phyloP scores from a whole-genome alignment of 1,284 basidiomycete genomes.

The Vanrija humicola region DNA sequence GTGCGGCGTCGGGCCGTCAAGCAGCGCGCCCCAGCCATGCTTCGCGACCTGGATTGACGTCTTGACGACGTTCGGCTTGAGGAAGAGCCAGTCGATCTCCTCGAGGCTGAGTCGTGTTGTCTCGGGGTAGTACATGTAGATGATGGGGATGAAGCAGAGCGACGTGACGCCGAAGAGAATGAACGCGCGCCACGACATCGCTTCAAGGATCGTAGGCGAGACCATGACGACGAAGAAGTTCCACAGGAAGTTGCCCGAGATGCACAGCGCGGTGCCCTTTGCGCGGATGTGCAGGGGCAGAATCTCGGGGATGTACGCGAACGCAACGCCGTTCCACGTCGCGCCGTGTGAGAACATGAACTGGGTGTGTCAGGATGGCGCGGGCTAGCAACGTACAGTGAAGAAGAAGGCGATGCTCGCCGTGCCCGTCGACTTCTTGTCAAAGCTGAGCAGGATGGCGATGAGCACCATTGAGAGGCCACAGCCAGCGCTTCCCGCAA shows the following conservation, averaged over 20 bases:
- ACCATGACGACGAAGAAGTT: conserved; percentile 30
- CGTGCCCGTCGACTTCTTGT: conserved; percentile 15
- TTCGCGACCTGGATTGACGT: background rate
- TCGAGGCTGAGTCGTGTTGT: conserved; percentile 28
- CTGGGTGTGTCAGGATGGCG: conserved; percentile 6
- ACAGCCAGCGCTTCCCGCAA: no score
- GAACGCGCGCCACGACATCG: conserved; percentile 34
- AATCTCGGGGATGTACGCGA: conserved; percentile 21
- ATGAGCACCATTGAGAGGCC: no score
- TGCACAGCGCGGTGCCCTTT: conserved; percentile 26
- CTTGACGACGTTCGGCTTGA: background rate
- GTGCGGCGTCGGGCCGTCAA: no score
- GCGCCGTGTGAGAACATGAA: no score
- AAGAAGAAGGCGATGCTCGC: conserved; percentile 10
- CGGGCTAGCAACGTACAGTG: no score
- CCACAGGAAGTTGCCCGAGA: conserved; percentile 38
- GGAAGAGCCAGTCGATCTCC: conserved; percentile 31
- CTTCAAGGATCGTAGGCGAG: conserved; percentile 31
- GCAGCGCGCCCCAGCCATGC: conserved; percentile 1
- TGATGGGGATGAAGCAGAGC: conserved; percentile 26
- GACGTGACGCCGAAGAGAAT: conserved; percentile 35
- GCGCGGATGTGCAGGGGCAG: conserved; percentile 23
- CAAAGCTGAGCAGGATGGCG: conserved; percentile 24
- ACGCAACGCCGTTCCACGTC: background rate
- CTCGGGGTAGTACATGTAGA: conserved; percentile 36